Evolutionary conservation across 352 stramenopile genomes (phyloP).

Genomic region (Globisporangium yorkense): DNA sequence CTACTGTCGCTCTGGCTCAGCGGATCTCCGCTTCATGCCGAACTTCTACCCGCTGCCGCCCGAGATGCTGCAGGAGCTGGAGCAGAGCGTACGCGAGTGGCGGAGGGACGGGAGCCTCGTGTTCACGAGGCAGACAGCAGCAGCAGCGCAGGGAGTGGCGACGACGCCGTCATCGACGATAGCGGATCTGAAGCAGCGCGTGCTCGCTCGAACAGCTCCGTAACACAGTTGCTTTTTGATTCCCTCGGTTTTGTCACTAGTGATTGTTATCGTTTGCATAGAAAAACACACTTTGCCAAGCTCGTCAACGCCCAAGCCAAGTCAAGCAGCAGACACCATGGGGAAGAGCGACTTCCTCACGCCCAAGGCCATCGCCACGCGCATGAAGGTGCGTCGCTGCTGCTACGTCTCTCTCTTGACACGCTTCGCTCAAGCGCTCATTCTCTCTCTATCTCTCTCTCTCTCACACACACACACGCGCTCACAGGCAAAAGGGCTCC

Average conservation of each 20-base stretch:
- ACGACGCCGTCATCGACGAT: conserved; percentile 10
- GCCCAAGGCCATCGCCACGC: conserved; percentile 81
- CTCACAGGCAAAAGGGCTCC: conserved; percentile 90
- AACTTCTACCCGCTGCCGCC: conserved; percentile 52
- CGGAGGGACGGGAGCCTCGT: conserved; percentile 15
- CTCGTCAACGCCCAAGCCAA: too few species aligned
- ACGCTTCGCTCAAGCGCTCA: background rate
- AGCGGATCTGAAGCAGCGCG: conserved; percentile 22
- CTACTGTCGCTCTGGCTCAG: conserved; percentile 42
- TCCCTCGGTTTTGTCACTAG: background rate
- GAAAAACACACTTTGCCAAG: background rate
- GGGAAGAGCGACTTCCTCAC: conserved; percentile 84
- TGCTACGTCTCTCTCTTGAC: background rate
- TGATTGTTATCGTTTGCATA: background rate
- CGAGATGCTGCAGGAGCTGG: conserved; percentile 57
- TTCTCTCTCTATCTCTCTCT: background rate
- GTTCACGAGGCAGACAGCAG: conserved; percentile 8
- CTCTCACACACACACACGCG: background rate
- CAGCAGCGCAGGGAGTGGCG: background rate
- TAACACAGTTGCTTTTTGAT: background rate
- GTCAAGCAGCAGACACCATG: conserved; percentile 26
- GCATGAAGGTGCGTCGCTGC: conserved; percentile 60
- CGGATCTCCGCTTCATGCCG: conserved; percentile 47
- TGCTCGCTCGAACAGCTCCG: conserved; percentile 7
- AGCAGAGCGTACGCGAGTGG: conserved; percentile 28